Base-by-base conservation (phyloP, 164 flowering plant species). In the Magnolia sinica region DNA sequence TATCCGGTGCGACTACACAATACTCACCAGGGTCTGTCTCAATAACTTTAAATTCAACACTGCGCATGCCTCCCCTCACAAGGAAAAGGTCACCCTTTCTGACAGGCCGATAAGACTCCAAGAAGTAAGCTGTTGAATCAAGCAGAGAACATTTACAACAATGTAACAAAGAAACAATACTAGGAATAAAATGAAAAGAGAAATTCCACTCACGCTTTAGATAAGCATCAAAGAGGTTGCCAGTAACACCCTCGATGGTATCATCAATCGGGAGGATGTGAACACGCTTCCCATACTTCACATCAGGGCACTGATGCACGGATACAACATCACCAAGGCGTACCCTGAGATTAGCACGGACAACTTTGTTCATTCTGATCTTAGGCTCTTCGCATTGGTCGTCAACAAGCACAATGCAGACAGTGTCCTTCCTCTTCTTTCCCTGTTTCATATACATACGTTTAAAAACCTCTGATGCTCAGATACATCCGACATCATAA, bases 1-100 rank as follows among this genome's bases (percentile, higher is more conserved):
- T 88, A 73, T 90, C 91, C 14, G 93, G 90, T 20, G 91, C 88
- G 72, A 90, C 89, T 78, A 90, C 81, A 84, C 91, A 90, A 70
- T 90, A 90, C 58, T 90, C 93, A 24, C 84, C 89, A 70, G 93
- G 91, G 11, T 89, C 91, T 50, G 91, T 87, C 78, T 86, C 93
- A 50, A 90, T 82, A 13, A 89, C 87, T 77, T 90, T 90, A 63
- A 90, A 90, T 64, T 90, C 93, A 70, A 89, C 87, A 71, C 91
- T 89, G 20, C 91, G 75, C 91, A 90, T 90, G 63, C 91, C 90
- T n/a, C 91, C 93, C 49, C 91, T 87, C 2, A 89, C 89, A 19
- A 83, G 87, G 81, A 90, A 90, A 72, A 87, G 84, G 73, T 90
- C 91, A 24, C 94, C 91, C 73, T 88, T 90, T 69, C 93, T 83